phyloP scores from a whole-genome alignment of 2,329 filamentous ascomycete species.

The Epichloe aotearoae region DNA sequence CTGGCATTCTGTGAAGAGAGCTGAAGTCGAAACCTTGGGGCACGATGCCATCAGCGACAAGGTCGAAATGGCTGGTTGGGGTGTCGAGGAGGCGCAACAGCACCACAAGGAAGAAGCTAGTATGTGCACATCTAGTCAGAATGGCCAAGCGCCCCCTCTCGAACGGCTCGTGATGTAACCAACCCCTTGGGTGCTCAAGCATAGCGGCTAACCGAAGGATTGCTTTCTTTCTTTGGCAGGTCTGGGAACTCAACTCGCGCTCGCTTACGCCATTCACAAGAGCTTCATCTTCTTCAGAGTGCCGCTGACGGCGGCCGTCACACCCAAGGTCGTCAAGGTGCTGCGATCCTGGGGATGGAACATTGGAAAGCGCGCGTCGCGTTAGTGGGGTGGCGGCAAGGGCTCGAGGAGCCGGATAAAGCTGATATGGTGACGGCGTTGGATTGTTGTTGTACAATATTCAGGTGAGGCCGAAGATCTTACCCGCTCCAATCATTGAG shows the following conservation, averaged over 20 bases:
- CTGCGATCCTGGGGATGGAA: conserved; percentile 86
- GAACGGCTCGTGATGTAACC: not conserved
- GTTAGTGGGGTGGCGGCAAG: not conserved
- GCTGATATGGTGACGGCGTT: not conserved
- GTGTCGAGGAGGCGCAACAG: conserved; percentile 49
- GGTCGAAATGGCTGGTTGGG: conserved; percentile 42
- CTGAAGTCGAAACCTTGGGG: conserved; percentile 29
- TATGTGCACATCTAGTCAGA: conserved; percentile 34
- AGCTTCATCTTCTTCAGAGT: conserved; percentile 95
- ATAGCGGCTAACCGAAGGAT: conserved; percentile 10
- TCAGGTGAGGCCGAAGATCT: not conserved
- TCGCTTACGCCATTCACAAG: conserved; percentile 96
- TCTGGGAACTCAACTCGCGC: conserved; percentile 67
- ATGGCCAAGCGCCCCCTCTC: not conserved
- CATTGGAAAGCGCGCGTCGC: conserved; percentile 58
- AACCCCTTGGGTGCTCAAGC: not conserved
- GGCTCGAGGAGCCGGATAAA: not conserved
- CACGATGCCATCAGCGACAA: conserved; percentile 30
- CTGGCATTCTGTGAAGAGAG: conserved; percentile 32
- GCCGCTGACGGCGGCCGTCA: conserved; percentile 77
- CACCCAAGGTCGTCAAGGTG: conserved; percentile 86
- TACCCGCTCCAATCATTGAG: not conserved
- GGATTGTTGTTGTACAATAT: conserved; percentile 4
- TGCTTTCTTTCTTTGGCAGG: conserved; percentile 25
- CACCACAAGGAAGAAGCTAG: conserved; percentile 55